These are phyloP conservation scores for Yamadazyma membranifaciens DNA, from an alignment of 1,139 yeast species.

Conservation along the genomic window DNA sequence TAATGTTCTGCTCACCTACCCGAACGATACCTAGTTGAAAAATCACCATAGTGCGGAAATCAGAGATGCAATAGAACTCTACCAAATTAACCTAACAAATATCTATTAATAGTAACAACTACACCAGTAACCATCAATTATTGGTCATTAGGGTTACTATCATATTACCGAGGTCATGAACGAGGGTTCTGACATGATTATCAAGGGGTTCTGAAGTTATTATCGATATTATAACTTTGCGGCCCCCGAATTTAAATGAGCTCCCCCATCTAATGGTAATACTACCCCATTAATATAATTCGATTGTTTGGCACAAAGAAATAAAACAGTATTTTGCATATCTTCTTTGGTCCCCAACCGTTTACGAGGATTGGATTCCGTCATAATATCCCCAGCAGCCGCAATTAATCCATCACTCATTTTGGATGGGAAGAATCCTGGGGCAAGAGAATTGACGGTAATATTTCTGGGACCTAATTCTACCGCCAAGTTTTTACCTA, in stretches of 20 bases:
- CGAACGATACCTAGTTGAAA: neutral
- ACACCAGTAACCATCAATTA: too few relatives aligned
- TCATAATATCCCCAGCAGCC: constrained; percentile 50
- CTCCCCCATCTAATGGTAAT: constrained; percentile 75
- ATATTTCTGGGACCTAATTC: constrained; percentile 67
- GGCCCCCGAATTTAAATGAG: constrained; percentile 27
- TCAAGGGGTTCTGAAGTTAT: too few relatives aligned
- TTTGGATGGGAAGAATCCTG: constrained; percentile 77
- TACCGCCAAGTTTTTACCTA: constrained; percentile 61
- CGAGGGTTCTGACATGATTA: too few relatives aligned
- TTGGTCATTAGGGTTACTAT: too few relatives aligned
- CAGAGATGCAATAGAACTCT: neutral
- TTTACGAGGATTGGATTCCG: constrained; percentile 55
- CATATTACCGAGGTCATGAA: too few relatives aligned
- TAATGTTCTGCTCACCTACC: neutral
- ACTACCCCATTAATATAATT: constrained; percentile 70
- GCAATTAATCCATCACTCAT: constrained; percentile 70
- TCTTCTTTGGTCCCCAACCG: constrained; percentile 67
- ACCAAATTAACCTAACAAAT: too few relatives aligned
- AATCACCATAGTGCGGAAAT: neutral
- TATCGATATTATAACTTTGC: constrained; percentile 13
- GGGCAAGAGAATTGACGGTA: constrained; percentile 69
- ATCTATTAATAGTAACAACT: too few relatives aligned
- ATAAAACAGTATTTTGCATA: constrained; percentile 57
- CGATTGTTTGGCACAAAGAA: constrained; percentile 58